phyloP scores from a whole-genome alignment of 75 land plant genomes.

The Picea sitchensis region DNA sequence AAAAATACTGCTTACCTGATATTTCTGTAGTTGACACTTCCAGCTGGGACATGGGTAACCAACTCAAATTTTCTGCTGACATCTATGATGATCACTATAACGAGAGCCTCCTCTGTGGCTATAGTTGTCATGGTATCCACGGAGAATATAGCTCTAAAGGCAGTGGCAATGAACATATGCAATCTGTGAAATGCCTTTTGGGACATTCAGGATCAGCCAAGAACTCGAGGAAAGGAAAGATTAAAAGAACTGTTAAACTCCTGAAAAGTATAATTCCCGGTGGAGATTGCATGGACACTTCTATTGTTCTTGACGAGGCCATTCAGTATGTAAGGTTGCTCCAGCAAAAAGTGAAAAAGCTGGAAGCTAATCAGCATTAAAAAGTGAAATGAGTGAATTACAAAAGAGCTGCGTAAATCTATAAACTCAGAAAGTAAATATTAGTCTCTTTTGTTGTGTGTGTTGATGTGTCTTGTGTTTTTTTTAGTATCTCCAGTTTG shows the following conservation, averaged over 20 bases:
- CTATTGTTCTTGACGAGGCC: conserved; percentile 61
- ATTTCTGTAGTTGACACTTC: conserved; percentile 22
- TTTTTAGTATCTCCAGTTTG: too few species aligned
- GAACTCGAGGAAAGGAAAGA: conserved; percentile 29
- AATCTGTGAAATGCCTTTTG: background rate
- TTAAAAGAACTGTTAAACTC: conserved; percentile 18
- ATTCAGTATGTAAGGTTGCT: conserved; percentile 45
- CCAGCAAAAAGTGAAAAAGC: conserved; percentile 31
- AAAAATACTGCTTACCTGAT: background rate
- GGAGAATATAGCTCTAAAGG: background rate
- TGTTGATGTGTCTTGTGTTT: too few species aligned
- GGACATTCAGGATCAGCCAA: conserved; percentile 4
- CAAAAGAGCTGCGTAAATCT: too few species aligned
- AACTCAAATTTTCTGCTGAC: background rate
- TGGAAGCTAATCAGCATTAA: conserved; percentile 17
- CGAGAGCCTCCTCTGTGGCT: background rate
- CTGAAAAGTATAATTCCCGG: conserved; percentile 39
- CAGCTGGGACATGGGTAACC: conserved; percentile 13
- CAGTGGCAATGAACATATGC: background rate
- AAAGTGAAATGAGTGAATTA: background rate
- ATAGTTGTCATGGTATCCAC: conserved; percentile 1
- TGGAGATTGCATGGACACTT: conserved; percentile 35
- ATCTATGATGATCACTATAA: background rate
- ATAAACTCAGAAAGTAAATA: too few species aligned
- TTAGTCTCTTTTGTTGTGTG: too few species aligned